phyloP scores from a whole-genome alignment of 2,329 filamentous ascomycete species.

The Epichloe gansuensis region DNA sequence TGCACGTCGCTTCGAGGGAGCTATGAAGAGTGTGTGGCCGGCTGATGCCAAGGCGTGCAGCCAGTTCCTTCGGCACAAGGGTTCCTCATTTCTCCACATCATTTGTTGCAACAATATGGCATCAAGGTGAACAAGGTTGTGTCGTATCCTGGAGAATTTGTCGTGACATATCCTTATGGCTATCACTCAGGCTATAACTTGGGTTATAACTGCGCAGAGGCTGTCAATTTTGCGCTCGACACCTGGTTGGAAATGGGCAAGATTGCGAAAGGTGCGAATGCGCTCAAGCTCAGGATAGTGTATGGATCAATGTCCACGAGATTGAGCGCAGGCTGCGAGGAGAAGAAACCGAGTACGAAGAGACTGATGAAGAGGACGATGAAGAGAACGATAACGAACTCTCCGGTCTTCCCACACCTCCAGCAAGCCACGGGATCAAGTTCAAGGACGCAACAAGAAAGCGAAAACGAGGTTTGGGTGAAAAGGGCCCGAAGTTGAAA shows the following conservation, averaged over 20 bases:
- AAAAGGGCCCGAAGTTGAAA: conserved; percentile 36
- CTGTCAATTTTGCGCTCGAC: conserved; percentile 94
- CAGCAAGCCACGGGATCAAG: conserved; percentile 59
- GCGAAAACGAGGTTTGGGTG: conserved; percentile 31
- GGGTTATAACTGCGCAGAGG: conserved; percentile 97
- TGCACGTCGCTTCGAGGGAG: conserved; percentile 80
- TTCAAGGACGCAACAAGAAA: conserved; percentile 51
- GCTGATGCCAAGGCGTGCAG: conserved; percentile 90
- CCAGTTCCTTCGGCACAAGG: conserved; percentile 95
- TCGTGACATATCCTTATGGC: conserved; percentile 96
- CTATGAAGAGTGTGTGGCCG: conserved; percentile 93
- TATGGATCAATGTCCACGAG: conserved; percentile 95
- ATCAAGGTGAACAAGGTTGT: conserved; percentile 95
- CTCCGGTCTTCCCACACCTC: conserved; percentile 67
- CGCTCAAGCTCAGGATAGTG: conserved; percentile 86
- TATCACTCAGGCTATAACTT: conserved; percentile 98
- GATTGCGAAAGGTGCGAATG: conserved; percentile 96
- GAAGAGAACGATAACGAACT: conserved; percentile 49
- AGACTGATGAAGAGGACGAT: conserved; percentile 53
- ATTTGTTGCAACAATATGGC: conserved; percentile 76
- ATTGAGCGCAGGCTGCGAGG: conserved; percentile 90
- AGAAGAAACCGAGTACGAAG: conserved; percentile 75
- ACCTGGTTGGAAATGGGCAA: conserved; percentile 92
- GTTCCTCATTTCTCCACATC: conserved; percentile 89
- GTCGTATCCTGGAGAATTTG: conserved; percentile 92